Percentiles rank a stretch among this genome's conserved stretches.
Evolutionary conservation across 2,329 filamentous ascomycete species (phyloP).

Genomic region (Chalaropsis thielavioides): DNA sequence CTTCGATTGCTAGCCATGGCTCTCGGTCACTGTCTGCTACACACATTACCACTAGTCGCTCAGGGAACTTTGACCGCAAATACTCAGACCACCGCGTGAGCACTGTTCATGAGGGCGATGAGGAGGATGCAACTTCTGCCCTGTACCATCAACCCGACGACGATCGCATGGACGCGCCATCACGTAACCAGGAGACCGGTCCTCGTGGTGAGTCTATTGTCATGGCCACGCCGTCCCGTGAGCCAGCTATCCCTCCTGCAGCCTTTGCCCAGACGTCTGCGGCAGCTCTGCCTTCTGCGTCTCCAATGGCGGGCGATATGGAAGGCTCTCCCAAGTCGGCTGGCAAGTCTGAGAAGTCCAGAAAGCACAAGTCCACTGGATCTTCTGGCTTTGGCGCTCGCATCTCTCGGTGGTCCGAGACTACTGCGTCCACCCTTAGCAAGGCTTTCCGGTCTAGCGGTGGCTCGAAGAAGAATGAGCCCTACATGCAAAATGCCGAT

Average conservation of each 20-base stretch:
- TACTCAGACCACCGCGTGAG: constrained; percentile 71
- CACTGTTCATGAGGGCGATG: constrained; percentile 72
- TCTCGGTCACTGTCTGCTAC: constrained; percentile 7
- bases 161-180: constrained; percentile 19
- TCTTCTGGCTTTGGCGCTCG: constrained; percentile 74
- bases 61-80: constrained; percentile 50
- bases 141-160: constrained; percentile 33
- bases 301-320: constrained; percentile 39
- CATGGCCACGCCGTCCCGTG: constrained; percentile 10
- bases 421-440: constrained; percentile 75
- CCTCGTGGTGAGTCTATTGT: constrained; percentile 13
- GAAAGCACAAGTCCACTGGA: constrained; percentile 77
- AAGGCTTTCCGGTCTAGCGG: constrained; percentile 59
- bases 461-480: constrained; percentile 38
- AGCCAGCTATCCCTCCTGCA: constrained; percentile 10
- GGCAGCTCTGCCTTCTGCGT: not conserved
- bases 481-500: constrained; percentile 25
- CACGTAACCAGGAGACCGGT: constrained; percentile 1
- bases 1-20: constrained; percentile 37
- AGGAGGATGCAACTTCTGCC: constrained; percentile 39
- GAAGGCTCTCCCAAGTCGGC: constrained; percentile 54
- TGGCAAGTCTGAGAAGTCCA: constrained; percentile 50
- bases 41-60: constrained; percentile 48
- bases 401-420: constrained; percentile 95
- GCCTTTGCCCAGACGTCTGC: constrained; percentile 5